phyloP scores from a whole-genome alignment of 257 asterid genomes.

The Phtheirospermum japonicum region DNA sequence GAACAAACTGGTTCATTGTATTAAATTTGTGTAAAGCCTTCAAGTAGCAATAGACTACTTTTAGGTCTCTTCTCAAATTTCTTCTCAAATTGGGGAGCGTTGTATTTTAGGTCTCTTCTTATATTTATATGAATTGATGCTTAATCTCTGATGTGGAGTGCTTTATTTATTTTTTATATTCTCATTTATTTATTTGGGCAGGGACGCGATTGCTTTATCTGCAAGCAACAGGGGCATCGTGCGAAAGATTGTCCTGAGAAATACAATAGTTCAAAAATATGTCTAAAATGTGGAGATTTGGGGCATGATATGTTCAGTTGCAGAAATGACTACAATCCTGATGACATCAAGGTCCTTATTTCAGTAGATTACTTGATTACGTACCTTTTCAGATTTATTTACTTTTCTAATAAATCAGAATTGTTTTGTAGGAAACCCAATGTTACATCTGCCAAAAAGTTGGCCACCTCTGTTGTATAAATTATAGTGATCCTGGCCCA shows the following conservation, averaged over 20 bases:
- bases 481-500: conserved; percentile 48
- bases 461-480: conserved; percentile 89
- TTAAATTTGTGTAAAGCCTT: not conserved
- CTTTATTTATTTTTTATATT: conserved; percentile 9
- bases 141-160: not conserved
- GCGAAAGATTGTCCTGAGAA: conserved; percentile 90
- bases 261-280: conserved; percentile 47
- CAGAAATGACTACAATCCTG: conserved; percentile 56
- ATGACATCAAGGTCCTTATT: conserved; percentile 68
- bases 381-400: conserved; percentile 5
- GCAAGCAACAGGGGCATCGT: conserved; percentile 85
- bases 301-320: conserved; percentile 91
- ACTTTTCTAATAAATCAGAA: conserved; percentile 3
- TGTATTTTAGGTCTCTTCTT: not conserved
- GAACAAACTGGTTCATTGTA: conserved; percentile 7
- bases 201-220: conserved; percentile 84
- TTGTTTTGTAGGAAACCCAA: conserved; percentile 57
- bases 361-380: conserved; percentile 12
- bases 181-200: conserved; percentile 31
- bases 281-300: conserved; percentile 80
- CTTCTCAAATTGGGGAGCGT: too few relatives aligned
- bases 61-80: not conserved
- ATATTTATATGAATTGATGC: not conserved
- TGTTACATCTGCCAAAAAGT: conserved; percentile 69
- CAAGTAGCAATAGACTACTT: too few relatives aligned